Base-by-base conservation (phyloP, 1,284 basidiomycete genomes). In the Fomes fomentarius region DNA sequence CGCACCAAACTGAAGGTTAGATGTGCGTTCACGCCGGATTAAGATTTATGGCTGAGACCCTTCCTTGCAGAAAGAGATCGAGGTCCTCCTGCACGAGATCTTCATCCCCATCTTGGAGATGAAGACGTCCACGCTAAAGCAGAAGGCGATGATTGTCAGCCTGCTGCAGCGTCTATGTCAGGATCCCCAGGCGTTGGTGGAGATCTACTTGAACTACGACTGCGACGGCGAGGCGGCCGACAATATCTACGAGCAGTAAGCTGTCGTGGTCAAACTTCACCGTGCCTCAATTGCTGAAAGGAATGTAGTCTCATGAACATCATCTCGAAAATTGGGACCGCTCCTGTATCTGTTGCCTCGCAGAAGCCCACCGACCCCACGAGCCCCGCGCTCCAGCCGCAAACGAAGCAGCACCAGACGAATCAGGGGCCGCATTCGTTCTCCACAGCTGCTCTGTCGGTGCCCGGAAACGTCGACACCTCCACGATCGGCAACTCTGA, bases 71-170 rank as follows among this genome's bases (percentile, higher is more conserved):
- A 98, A 98, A 91, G 98, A 99, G 75, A 98, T 99, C 60, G 97
- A 98, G 72, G 96, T 99, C 34, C 79, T 99, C 30, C 74, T 99
- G 51, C 97, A 98, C 69, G 97, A 99, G 70, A 99, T 99, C 65
- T 99, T 99, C 77, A 87, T 99, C 55, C 97, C 97, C 1, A 98
- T 99, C 48, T 78, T 99, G 47, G 97, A 99, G 76, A 98, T 99
- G 96, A 88, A 91, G 66, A 98, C 92, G 19, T 94, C 96, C 10
- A 97, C 96, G 0, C 77, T 97, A 49, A 94, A 93, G 67, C 97
- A 98, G 69, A 98, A 98, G 74, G 91, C 89, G 5, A 85, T 94
- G 46, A 90, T 98, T 52, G 80, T 98, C 46, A 87, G 84, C 38
- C 93, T 96, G 82, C 74, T 96, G 49, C 88, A 90, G 25, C 84